Conservation (phyloP, 164 flowering plant genomes). For the Nymphaea thermarum region DNA sequence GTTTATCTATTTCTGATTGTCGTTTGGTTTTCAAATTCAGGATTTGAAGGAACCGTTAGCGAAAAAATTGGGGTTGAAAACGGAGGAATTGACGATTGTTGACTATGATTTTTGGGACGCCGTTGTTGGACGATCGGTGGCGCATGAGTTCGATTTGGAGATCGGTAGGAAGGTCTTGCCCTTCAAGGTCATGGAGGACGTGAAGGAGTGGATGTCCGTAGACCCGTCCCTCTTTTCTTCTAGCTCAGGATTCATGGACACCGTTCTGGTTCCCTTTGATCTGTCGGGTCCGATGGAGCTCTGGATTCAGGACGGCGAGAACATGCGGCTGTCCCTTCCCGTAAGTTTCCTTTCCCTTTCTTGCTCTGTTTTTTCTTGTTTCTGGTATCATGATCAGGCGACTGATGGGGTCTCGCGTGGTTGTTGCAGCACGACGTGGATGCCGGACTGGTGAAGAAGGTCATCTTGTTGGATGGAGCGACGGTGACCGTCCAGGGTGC, state of each 20-base stretch:
- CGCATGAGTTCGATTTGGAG: slow-evolving; percentile 80
- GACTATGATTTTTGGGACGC: slow-evolving; percentile 78
- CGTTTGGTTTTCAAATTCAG: slow-evolving; percentile 13
- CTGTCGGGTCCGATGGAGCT: slow-evolving; percentile 96
- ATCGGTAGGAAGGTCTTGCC: slow-evolving; percentile 66
- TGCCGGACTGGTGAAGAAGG: slow-evolving; percentile 86
- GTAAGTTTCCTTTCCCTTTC: slow-evolving; percentile 23
- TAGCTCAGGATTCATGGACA: slow-evolving; percentile 28
- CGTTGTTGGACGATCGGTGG: slow-evolving; percentile 67
- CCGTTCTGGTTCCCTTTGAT: slow-evolving; percentile 88
- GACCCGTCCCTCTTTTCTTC: slow-evolving; percentile 67
- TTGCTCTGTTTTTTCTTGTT: slow-evolving; percentile 1
- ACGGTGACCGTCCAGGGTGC: slow-evolving; percentile 93
- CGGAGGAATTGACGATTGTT: slow-evolving; percentile 67
- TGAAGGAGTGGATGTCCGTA: slow-evolving; percentile 71
- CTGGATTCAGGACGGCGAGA: slow-evolving; percentile 91
- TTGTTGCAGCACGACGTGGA: slow-evolving; percentile 89
- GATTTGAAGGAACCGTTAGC: slow-evolving; percentile 82
- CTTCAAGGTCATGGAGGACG: slow-evolving; percentile 81
- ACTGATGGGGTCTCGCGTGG: too few species aligned
- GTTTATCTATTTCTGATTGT: too few species aligned
- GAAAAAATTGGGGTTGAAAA: slow-evolving; percentile 66
- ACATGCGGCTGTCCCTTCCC: slow-evolving; percentile 75
- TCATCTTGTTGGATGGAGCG: slow-evolving; percentile 85
- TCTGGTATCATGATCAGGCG: neutral